Percentiles rank a stretch among this genome's conserved stretches.
phyloP scores from a whole-genome alignment of 2,329 filamentous ascomycete species.

The Colletotrichum sp. region DNA sequence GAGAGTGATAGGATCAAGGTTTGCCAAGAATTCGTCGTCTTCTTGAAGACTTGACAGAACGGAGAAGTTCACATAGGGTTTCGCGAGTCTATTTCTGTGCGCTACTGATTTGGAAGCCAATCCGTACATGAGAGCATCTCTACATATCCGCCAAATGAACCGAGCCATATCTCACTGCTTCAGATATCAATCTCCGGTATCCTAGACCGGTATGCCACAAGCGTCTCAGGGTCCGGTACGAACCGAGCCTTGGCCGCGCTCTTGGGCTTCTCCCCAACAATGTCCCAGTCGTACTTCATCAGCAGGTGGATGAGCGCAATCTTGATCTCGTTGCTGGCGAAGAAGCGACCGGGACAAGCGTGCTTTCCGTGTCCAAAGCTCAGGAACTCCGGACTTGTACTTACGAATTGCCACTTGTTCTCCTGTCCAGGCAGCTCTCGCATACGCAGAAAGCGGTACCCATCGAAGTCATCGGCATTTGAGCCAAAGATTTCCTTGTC shows the following conservation, averaged over 20 bases:
- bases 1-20: no score
- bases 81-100: no score
- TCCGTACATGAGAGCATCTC: no score
- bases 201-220: not conserved
- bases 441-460: not conserved
- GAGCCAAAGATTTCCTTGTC: not conserved
- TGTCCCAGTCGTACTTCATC: not conserved
- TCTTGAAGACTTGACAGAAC: no score
- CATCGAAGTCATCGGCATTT: not conserved
- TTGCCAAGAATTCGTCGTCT: no score
- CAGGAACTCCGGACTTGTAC: not conserved
- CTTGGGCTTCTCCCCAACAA: not conserved
- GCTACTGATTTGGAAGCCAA: no score
- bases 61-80: no score
- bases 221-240: not conserved
- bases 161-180: not conserved
- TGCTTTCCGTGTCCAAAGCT: not conserved
- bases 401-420: not conserved
- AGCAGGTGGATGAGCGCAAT: not conserved
- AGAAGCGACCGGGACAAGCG: not conserved
- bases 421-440: not conserved
- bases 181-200: not conserved
- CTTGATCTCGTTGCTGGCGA: not conserved
- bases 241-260: not conserved
- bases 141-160: no score